Evolutionary conservation across 78 protist species (phyloP), one percentile per base, ranked within the genome.

Genomic region (Creolimax fragrantissima): DNA sequence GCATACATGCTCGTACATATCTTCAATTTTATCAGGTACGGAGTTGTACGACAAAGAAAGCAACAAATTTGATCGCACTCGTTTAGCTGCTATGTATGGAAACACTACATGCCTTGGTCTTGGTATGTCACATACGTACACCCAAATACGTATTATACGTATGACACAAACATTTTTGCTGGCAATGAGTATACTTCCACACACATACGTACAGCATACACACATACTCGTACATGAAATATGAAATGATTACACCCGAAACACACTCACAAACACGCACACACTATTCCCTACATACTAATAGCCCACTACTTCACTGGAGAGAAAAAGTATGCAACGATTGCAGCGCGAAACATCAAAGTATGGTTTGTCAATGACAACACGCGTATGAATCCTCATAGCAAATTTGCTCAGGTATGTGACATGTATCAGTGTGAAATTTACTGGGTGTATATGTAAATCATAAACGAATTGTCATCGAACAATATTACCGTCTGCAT

Each of bases 221-320:
- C 74, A 58, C 74, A 58, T 58, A 58, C 74, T n/a, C n/a, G n/a
- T n/a, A n/a, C n/a, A n/a, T n/a, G n/a, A n/a, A n/a, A n/a, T n/a
- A n/a, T n/a, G n/a, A n/a, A n/a, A n/a, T n/a, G n/a, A n/a, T n/a
- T n/a, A n/a, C n/a, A n/a, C n/a, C n/a, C n/a, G n/a, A n/a, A n/a
- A n/a, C n/a, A n/a, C n/a, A n/a, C 74, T 17, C 74, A 58, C 74
- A 58, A 11, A 58, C 74, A 58, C 74, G 17, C 74, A 58, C 74
- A 58, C 74, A 58, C 74, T 32, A 17, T 17, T 11, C 74, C 17
- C 39, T 58, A 58, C 74, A n/a, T n/a, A n/a, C n/a, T 2, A 32
- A 7, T 47, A n/a, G 74, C 81, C 44, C 74, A 84, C 85, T 91
- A 91, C 41, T 91, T 91, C 43, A 83, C 86, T 41, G 86, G 86